Conservation (phyloP, 129 eudicot species). For the Silybum marianum region DNA sequence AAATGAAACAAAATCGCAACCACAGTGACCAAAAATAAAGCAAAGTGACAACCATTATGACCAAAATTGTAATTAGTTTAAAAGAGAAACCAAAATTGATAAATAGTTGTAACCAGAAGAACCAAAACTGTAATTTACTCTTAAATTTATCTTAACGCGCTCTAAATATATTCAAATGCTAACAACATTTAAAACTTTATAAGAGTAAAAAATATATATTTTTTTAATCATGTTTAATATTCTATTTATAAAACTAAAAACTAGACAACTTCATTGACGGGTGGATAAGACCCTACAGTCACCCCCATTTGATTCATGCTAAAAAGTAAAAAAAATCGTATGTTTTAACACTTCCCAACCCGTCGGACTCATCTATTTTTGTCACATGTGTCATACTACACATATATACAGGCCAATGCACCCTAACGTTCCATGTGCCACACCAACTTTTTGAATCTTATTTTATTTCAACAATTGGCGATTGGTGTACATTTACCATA, state of each 20-base stretch:
- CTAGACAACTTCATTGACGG: neutral
- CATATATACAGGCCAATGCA: neutral
- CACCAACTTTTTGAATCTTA: neutral
- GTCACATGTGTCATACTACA: neutral
- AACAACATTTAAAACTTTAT: neutral
- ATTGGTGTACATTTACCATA: neutral
- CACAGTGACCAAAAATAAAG: too few species aligned
- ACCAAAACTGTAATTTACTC: too few species aligned
- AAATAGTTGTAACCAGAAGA: too few species aligned
- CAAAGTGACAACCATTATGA: too few species aligned
- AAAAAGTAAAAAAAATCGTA: neutral
- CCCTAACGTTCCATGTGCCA: neutral
- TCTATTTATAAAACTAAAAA: neutral
- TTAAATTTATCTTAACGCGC: neutral
- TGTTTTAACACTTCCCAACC: neutral
- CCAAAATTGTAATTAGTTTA: too few species aligned
- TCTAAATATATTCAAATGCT: neutral
- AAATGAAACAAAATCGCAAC: too few species aligned
- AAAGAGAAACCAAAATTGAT: too few species aligned
- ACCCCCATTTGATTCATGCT: neutral
- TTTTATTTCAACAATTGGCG: neutral
- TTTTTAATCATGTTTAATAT: too few species aligned
- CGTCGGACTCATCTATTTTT: neutral
- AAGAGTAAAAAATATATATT: too few species aligned
- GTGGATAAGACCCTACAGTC: neutral